Evolutionary conservation across 495 filamentous ascomycete species (phyloP).

Genomic region (Mycothermus thermophilus): DNA sequence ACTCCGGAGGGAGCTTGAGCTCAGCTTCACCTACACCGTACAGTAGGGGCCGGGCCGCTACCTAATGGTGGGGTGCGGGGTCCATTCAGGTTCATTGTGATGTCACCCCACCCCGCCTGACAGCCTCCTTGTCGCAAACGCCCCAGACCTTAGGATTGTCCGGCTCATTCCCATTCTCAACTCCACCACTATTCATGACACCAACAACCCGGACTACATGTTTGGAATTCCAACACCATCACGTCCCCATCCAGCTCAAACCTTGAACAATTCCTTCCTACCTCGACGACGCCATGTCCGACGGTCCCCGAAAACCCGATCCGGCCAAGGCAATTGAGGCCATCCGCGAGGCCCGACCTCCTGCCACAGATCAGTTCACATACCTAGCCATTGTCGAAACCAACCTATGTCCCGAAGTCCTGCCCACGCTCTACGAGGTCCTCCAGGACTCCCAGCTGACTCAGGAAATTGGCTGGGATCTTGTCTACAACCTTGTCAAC

Average conservation of each 20-base stretch:
- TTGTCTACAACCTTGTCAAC: conserved; percentile 73
- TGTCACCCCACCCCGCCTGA: too few relatives aligned
- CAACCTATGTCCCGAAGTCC: conserved; percentile 60
- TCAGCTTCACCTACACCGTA: too few relatives aligned
- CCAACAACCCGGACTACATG: not conserved
- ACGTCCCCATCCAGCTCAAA: not conserved
- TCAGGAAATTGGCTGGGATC: conserved; percentile 89
- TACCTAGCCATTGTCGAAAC: conserved; percentile 82
- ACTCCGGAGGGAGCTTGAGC: too few relatives aligned
- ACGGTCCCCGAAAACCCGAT: conserved; percentile 7
- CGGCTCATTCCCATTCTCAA: too few relatives aligned
- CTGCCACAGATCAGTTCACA: conserved; percentile 67
- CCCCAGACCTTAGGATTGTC: too few relatives aligned
- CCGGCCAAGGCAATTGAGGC: conserved; percentile 23
- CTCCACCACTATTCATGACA: too few relatives aligned
- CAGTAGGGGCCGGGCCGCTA: too few relatives aligned
- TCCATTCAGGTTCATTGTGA: too few relatives aligned
- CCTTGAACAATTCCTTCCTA: too few relatives aligned
- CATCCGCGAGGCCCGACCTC: conserved; percentile 40
- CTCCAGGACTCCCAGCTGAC: conserved; percentile 75
- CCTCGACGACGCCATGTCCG: conserved; percentile 8
- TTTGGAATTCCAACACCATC: not conserved
- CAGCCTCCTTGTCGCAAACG: too few relatives aligned
- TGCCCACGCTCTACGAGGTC: conserved; percentile 63
- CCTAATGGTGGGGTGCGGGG: too few relatives aligned